Evolutionary conservation across 2,329 filamentous ascomycete genomes (phyloP).

Genomic region (Pleomassaria siparia): DNA sequence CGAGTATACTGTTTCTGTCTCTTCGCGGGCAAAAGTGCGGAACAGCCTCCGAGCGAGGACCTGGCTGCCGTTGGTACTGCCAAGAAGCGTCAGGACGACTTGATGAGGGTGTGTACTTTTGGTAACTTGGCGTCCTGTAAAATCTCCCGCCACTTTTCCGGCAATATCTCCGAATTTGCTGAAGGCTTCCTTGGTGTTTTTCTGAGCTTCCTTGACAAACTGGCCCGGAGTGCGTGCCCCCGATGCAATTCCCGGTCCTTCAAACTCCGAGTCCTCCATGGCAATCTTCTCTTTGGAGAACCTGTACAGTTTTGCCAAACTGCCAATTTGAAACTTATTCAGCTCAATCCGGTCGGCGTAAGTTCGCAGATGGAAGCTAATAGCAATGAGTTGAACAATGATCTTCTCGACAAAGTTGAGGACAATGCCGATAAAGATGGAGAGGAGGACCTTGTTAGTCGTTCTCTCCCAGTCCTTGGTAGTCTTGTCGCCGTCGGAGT

Average conservation of each 20-base stretch:
- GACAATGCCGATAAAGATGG: constrained; percentile 75
- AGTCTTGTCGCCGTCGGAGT: constrained; percentile 54
- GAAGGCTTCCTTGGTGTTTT: constrained; percentile 73
- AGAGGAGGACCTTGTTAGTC: constrained; percentile 82
- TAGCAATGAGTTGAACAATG: constrained; percentile 90
- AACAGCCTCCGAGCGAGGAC: constrained; percentile 86
- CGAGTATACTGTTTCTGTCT: constrained; percentile 72
- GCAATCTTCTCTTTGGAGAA: constrained; percentile 66
- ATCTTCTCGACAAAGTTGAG: constrained; percentile 92
- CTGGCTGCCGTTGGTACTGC: constrained; percentile 72
- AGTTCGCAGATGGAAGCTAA: constrained; percentile 86
- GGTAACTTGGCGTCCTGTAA: constrained; percentile 72
- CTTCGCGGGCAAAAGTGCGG: constrained; percentile 77
- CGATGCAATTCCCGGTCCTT: constrained; percentile 57
- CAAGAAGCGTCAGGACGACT: constrained; percentile 77
- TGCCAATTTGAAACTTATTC: constrained; percentile 85
- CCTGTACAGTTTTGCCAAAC: constrained; percentile 64
- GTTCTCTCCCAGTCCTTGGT: constrained; percentile 71
- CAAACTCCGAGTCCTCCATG: constrained; percentile 76
- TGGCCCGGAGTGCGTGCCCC: constrained; percentile 75
- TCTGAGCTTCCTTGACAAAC: constrained; percentile 67
- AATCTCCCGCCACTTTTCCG: constrained; percentile 84
- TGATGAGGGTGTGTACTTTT: constrained; percentile 78
- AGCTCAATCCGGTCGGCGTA: constrained; percentile 89
- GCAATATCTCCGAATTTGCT: constrained; percentile 83